Evolutionary conservation across 2,329 filamentous ascomycete species (phyloP), one percentile per base, ranked within the genome.

Genomic region (Hypoxylon sp.): DNA sequence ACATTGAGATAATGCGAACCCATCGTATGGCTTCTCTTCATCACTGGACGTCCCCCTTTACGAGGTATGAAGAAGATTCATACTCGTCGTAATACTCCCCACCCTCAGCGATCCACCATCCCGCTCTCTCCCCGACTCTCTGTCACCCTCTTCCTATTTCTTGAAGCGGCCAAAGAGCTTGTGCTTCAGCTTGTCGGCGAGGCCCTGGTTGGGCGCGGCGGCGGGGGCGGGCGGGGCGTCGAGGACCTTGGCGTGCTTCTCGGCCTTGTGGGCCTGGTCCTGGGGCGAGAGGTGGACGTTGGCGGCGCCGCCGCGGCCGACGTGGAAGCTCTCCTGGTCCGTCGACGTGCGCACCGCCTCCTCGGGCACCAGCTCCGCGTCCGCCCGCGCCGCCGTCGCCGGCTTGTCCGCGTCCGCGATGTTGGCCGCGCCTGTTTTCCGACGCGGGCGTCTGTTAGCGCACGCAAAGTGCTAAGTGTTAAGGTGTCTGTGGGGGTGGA

Each of bases 261-360:
- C 31, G 31, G 31, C 4, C 31, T 17, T 35, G 2, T 3, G 4
- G 2, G n/a, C 31, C 52, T 64, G 55, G 45, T 65, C 51, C 60
- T 73, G 67, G 29, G 62, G 65, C 9, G 69, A 69, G 41, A 75
- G 64, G 65, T 80, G 76, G 70, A 81, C 81, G 70, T 87, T 87
- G 48, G 83, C 84, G 8, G 81, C 83, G 55, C 84, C 84, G 67
- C 84, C 84, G 26, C 84, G 83, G 54, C 85, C 85, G 35, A 79
- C 81, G 74, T 87, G 84, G 72, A 78, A 82, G 68, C 55, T 59
- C 48, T 83, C 81, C 55, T 73, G 69, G 48, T 76, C 74, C 13
- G 84, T 79, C 45, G 74, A 73, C 23, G 77, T 75, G 21, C 83
- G 81, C 47, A 78, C 69, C 18, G 84, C 84, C 15, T 70, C 76